phyloP scores from a whole-genome alignment of 805 yeast species.

The Wickerhamiella sergipiensis region DNA sequence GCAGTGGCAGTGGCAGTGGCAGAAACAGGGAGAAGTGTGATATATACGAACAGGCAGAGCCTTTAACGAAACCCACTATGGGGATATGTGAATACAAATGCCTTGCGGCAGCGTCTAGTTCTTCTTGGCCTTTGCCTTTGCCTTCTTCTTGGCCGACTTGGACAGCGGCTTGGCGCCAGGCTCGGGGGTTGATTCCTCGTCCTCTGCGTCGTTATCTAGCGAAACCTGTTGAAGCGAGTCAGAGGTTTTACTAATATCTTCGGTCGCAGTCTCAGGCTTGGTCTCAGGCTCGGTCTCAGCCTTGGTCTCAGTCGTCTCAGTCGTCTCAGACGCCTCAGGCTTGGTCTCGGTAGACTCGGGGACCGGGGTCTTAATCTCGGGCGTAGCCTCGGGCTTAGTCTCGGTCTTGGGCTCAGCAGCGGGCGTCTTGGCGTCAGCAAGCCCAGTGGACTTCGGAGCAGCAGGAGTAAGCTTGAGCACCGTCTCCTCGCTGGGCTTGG shows the following conservation, averaged over 20 bases:
- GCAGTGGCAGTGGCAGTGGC: no score
- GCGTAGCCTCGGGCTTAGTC: no score
- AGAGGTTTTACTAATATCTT: not conserved
- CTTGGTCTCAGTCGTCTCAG: not conserved
- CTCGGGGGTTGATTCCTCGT: not conserved
- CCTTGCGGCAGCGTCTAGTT: not conserved
- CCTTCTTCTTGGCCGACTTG: not conserved
- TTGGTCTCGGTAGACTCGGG: no score
- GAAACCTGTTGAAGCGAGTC: not conserved
- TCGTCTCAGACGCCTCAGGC: no score
- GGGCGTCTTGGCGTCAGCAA: not conserved
- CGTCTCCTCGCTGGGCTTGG: not conserved
- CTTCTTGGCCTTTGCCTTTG: constrained; percentile 3
- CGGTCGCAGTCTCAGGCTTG: not conserved
- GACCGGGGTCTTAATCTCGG: no score
- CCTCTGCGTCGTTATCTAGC: not conserved
- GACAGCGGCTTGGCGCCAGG: not conserved
- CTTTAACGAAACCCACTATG: not conserved
- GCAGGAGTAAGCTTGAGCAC: constrained; percentile 4
- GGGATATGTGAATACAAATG: not conserved
- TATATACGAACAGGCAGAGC: no score
- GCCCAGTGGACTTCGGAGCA: not conserved
- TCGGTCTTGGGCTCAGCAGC: not conserved
- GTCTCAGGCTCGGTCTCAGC: not conserved
- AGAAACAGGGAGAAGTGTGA: no score